These are phyloP conservation scores for Jasminum sambac DNA, from an alignment of 257 asterid genomes.

Conservation along the genomic window DNA sequence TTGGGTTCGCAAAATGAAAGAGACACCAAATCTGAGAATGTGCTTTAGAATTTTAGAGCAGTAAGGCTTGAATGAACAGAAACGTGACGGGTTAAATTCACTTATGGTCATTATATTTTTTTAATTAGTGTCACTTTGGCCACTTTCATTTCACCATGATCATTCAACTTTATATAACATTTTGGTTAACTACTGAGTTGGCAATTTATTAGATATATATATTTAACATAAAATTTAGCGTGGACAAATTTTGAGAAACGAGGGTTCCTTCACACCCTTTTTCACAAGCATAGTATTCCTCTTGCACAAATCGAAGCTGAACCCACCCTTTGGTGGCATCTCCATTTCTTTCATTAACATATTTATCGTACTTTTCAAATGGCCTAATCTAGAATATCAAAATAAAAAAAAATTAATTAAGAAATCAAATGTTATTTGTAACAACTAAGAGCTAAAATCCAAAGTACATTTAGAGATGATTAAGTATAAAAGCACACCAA, in stretches of 20 bases:
- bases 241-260: constrained; percentile 51
- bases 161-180: too few relatives aligned
- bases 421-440: too few relatives aligned
- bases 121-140: too few relatives aligned
- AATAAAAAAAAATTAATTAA: too few relatives aligned
- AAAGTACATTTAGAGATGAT: background rate
- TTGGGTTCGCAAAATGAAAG: background rate
- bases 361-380: too few relatives aligned
- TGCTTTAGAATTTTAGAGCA: background rate
- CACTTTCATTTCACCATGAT: too few relatives aligned
- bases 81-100: background rate
- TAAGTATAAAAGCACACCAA: background rate
- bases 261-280: constrained; percentile 41
- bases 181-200: too few relatives aligned
- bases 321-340: constrained; percentile 44
- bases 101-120: too few relatives aligned
- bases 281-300: constrained; percentile 48
- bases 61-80: constrained; percentile 15
- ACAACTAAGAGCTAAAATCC: background rate
- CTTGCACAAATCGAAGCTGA: constrained; percentile 49
- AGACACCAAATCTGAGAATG: background rate
- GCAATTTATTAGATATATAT: too few relatives aligned
- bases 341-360: constrained; percentile 26
- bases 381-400: too few relatives aligned
- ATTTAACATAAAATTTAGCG: too few relatives aligned